Evolutionary conservation across 2,329 filamentous ascomycete species (phyloP).

Genomic region (Aspergillus flavus): DNA sequence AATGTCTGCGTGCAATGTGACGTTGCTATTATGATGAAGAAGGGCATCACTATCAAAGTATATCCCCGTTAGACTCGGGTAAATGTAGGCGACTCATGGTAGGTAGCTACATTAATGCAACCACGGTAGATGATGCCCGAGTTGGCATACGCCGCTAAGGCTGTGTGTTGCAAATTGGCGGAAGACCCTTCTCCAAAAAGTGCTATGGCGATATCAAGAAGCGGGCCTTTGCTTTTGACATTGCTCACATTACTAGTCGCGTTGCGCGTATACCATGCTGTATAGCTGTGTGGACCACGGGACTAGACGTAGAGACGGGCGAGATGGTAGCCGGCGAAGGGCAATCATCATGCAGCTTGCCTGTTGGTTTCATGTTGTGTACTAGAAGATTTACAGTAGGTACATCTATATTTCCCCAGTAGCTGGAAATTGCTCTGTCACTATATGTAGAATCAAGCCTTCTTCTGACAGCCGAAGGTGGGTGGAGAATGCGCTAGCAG

Average conservation of each 20-base stretch:
- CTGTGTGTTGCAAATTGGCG: background rate
- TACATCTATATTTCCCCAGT: too few species aligned
- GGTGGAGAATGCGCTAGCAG: too few species aligned
- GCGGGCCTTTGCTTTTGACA: background rate
- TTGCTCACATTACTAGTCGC: background rate
- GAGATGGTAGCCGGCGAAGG: background rate
- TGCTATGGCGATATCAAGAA: background rate
- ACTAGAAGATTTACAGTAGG: too few species aligned
- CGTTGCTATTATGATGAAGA: too few species aligned
- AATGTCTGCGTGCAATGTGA: too few species aligned
- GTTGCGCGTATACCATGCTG: background rate
- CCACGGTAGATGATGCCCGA: background rate
- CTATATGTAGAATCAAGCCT: too few species aligned
- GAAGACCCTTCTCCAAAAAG: background rate
- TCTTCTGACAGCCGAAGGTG: too few species aligned
- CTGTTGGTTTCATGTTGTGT: too few species aligned
- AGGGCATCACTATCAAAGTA: too few species aligned
- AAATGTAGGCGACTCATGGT: background rate
- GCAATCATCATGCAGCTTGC: background rate
- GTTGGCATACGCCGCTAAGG: background rate
- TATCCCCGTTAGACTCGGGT: background rate
- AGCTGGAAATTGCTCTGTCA: too few species aligned
- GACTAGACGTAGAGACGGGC: background rate
- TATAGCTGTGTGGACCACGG: background rate
- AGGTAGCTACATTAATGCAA: background rate